Evolutionary conservation across 805 yeast genomes (phyloP).

Genomic region (Ogataea angusta): DNA sequence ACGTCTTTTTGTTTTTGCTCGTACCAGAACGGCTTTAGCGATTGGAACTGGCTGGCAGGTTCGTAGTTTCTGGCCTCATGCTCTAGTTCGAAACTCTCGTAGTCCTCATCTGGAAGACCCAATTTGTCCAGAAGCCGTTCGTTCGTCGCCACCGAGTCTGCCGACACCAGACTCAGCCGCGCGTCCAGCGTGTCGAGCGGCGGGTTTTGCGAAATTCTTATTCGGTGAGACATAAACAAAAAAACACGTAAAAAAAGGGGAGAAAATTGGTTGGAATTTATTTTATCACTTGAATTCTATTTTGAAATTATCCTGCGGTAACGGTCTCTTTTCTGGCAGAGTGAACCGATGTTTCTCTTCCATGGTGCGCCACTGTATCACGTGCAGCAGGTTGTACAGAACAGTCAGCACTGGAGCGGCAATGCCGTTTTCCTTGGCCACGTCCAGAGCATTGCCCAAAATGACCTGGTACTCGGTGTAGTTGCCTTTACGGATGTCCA

Average conservation of each 20-base stretch:
- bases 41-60: slow-evolving; percentile 31
- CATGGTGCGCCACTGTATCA: slow-evolving; percentile 33
- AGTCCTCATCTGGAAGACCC: slow-evolving; percentile 32
- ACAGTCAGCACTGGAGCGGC: slow-evolving; percentile 31
- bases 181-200: slow-evolving; percentile 6
- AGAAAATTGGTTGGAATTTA: neutral
- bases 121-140: slow-evolving; percentile 34
- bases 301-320: slow-evolving; percentile 22
- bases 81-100: slow-evolving; percentile 18
- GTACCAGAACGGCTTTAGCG: slow-evolving; percentile 28
- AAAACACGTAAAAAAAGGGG: slow-evolving; percentile 3
- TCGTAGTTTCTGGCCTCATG: slow-evolving; percentile 13
- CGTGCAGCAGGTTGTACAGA: slow-evolving; percentile 27
- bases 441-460: slow-evolving; percentile 39
- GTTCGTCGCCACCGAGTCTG: slow-evolving; percentile 28
- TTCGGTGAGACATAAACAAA: slow-evolving; percentile 8
- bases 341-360: slow-evolving; percentile 28
- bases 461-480: slow-evolving; percentile 43
- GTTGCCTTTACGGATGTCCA: slow-evolving; percentile 42
- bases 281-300: slow-evolving; percentile 7
- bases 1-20: slow-evolving; percentile 12
- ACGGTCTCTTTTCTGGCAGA: slow-evolving; percentile 33
- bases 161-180: slow-evolving; percentile 22
- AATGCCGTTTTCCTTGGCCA: slow-evolving; percentile 30
- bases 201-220: slow-evolving; percentile 4